Percentiles rank a stretch among this genome's conserved stretches.
Conservation (phyloP, 176 grass and related monocot genomes). For the Saccharum spontaneum region DNA sequence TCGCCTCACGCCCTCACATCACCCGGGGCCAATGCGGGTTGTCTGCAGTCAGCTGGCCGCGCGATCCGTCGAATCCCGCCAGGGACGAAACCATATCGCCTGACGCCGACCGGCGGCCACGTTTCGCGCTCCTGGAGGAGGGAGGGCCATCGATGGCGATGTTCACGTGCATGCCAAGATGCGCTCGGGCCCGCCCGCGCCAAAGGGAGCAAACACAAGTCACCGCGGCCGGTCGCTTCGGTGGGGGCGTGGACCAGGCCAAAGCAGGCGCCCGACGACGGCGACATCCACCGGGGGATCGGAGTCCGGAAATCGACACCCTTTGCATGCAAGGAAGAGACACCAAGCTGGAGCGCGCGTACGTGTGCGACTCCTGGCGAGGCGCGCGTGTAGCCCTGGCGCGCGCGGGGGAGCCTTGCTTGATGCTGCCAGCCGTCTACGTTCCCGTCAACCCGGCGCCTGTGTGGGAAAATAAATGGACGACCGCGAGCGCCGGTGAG, state of each 20-base stretch:
- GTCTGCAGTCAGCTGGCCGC: slow-evolving; percentile 24
- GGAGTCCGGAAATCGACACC: background rate
- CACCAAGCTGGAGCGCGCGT: too few species aligned
- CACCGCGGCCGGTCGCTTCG: background rate
- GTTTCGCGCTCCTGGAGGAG: background rate
- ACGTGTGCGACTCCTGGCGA: too few species aligned
- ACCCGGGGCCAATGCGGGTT: background rate
- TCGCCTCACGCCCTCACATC: background rate
- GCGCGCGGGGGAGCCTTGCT: too few species aligned
- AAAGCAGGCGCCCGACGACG: background rate
- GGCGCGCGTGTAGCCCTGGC: too few species aligned
- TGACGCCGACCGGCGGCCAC: background rate
- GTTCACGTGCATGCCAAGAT: slow-evolving; percentile 35
- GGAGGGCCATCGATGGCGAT: background rate
- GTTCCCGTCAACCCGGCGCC: too few species aligned
- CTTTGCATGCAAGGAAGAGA: too few species aligned
- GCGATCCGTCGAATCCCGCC: background rate
- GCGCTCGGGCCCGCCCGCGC: background rate
- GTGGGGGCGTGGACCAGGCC: background rate
- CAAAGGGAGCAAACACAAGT: background rate
- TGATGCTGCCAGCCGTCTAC: too few species aligned
- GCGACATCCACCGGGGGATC: background rate
- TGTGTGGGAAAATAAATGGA: too few species aligned
- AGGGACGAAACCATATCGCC: background rate
- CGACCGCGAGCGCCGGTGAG: too few species aligned